Base-by-base conservation (phyloP, 768 basidiomycete species). In the Lactarius pseudohatsudake region DNA sequence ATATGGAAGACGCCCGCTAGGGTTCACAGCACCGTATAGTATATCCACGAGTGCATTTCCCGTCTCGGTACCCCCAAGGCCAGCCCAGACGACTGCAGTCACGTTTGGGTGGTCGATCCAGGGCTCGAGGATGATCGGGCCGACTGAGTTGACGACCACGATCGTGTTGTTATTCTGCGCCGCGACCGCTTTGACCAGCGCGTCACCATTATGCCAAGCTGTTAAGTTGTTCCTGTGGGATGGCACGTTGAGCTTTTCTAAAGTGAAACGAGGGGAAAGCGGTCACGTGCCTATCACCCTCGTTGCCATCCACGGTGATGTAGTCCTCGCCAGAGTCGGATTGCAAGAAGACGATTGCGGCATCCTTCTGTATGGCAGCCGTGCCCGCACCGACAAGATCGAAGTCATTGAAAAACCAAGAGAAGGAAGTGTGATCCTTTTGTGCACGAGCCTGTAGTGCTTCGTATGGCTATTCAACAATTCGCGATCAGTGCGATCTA, bases 91-190 rank as follows among this genome's bases (percentile, higher is more conserved):
- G 30, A 87, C 84, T 2, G 79, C 86, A 6, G 86, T 86, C 70
- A 87, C 82, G 67, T 94, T 94, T 2, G 90, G 86, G 67, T 94
- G 82, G 15, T 82, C 81, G 32, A 86, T 86, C 91, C 92, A 94
- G 9, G 81, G 73, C 75, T 94, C 84, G n/a, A 84, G 73, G 57
- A 81, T 76, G 3, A 91, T 82, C 0, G 89, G 87, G 4, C 93
- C 93, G 38, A 92, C 89, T 9, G 86, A 86, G 75, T 94, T 88
- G 2, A 90, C 78, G 18, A 96, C 84, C 30, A 93, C 94, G 61
- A 95, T 82, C 6, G 90, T 92, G 74, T 92, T 92, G 69, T 79
- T 84, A 76, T 87, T 88, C 0, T 85, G 82, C 5, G 84, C 80
- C 0, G 94, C 92, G 4, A 89, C 87, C 0, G 80, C 75, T 70